Evolutionary conservation across 139 green algal species (phyloP).

Genomic region (Picochlorum sp.): DNA sequence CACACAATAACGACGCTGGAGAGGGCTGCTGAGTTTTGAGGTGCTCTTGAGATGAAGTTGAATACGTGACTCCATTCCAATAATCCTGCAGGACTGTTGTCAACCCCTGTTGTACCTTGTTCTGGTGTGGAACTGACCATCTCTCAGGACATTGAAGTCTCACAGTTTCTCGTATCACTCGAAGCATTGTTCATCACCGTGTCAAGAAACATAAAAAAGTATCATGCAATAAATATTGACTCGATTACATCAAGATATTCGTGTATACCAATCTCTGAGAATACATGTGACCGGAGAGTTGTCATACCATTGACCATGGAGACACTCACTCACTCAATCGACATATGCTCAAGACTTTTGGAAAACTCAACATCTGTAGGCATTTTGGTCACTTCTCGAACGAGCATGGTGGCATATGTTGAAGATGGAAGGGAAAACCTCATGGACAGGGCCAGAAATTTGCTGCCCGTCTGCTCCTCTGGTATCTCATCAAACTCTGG

Average conservation of each 20-base stretch:
- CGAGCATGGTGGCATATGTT: conserved; percentile 92
- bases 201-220: no score
- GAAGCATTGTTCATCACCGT: no score
- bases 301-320: neutral
- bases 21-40: neutral
- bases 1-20: neutral
- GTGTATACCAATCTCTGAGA: no score
- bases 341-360: neutral
- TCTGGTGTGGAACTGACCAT: no score
- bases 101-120: no score
- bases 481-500: neutral
- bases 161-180: no score
- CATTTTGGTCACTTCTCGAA: conserved; percentile 68
- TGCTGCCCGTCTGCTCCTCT: neutral
- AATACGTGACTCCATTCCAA: no score
- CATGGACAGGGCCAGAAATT: conserved; percentile 53
- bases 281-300: neutral
- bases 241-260: no score
- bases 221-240: no score
- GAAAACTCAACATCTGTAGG: conserved; percentile 22
- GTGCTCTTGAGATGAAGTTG: neutral
- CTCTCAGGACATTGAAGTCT: no score
- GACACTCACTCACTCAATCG: neutral
- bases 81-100: no score
- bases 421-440: conserved; percentile 70